Evolutionary conservation across 176 grass and related monocot genomes (phyloP).

Genomic region (Paspalum vaginatum): DNA sequence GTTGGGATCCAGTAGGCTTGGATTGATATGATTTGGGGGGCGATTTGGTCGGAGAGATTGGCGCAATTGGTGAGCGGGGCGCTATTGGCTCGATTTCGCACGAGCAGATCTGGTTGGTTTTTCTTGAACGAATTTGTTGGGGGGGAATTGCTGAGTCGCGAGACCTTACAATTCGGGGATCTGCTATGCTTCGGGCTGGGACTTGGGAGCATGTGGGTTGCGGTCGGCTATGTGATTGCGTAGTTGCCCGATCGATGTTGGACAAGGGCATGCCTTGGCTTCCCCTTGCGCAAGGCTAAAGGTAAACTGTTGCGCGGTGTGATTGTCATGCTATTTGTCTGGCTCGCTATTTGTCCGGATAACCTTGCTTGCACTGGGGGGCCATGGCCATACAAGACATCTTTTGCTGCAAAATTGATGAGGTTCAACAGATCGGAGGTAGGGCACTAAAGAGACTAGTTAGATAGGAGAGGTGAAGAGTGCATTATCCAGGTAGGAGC

Average conservation of each 20-base stretch:
- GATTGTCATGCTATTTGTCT: not conserved
- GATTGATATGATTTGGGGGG: not conserved
- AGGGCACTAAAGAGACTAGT: not conserved
- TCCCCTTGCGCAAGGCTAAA: not conserved
- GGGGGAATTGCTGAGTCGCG: not conserved
- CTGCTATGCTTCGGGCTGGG: not conserved
- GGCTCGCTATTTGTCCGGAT: not conserved
- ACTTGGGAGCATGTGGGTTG: not conserved
- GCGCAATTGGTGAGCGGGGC: not conserved
- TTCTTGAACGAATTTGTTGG: not conserved
- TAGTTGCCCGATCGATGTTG: not conserved
- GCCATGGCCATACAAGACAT: not conserved
- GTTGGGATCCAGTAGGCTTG: not conserved
- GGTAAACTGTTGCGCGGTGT: not conserved
- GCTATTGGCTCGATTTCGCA: constrained; percentile 3
- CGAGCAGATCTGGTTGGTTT: not conserved
- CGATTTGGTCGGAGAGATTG: not conserved
- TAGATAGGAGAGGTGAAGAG: not conserved
- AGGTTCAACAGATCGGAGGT: not conserved
- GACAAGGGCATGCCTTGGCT: not conserved
- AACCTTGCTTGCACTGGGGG: not conserved
- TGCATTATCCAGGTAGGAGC: not conserved
- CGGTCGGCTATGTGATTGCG: not conserved
- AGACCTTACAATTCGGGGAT: not conserved
- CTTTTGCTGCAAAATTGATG: not conserved